Evolutionary conservation across 2,329 filamentous ascomycete genomes (phyloP), one percentile per base, ranked within the genome.

Genomic region (Colletotrichum cuscutae): DNA sequence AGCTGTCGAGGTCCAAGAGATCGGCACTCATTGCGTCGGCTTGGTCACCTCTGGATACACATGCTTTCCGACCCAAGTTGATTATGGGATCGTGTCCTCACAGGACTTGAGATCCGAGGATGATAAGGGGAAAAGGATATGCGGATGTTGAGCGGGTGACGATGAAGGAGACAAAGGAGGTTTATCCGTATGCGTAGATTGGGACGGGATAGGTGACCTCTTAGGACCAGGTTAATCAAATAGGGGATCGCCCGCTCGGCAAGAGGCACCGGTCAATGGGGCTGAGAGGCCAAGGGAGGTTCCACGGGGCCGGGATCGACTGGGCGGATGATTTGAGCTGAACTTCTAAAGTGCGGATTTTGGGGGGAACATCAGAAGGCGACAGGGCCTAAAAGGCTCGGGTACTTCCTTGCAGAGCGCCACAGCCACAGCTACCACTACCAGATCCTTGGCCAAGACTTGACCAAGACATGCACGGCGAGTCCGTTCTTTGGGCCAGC

Each of bases 1-100:
- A 82, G 76, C 82, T 84, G 77, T 88, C 89, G 76, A 92, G 91
- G 76, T 90, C 90, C 78, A 92, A 90, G 70, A 92, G 87, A 80
- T 92, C 90, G 74, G 90, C 89, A 76, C 90, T 92, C 90, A 92
- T 92, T 73, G 46, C 71, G 60, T 65, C 67, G 49, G 79, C 72
- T 63, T 65, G 15, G 46, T 71, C 65, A 73, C 42, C 73, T 69
- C 26, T 56, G 49, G 35, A 64, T 62, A 42, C 52, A 61, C 65
- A 72, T 73, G 60, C 69, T 73, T 49, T 69, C 26, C 58, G 42
- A 46, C n/a, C 8, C 22, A 19, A 30, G 9, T 30, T 60, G 24
- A 24, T 46, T 32, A 24, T 46, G 35, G 32, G 56, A 12, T 35
- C 15, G 24, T 22, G 12, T 66, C 42, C 35, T 64, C 30, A 22